Evolutionary conservation across 345 rosid genomes (phyloP), one percentile per base, ranked within the genome.

Genomic region (Camelina hispida): DNA sequence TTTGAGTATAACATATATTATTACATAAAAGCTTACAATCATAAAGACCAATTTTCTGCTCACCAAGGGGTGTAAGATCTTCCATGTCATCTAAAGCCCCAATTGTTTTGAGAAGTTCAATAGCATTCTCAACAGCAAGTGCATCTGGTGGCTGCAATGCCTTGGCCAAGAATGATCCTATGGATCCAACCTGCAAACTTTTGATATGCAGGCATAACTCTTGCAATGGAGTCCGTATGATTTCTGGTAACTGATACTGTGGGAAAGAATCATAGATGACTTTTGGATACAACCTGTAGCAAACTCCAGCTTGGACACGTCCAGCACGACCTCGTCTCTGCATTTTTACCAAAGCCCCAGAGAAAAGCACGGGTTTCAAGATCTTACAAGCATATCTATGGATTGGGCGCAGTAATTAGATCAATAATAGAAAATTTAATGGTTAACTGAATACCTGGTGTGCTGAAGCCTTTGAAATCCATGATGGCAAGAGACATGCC

Each of bases 261-360:
- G 72, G 87, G 91, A 91, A 87, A 48, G 92, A 93, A 34, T 94
- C 91, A 69, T 86, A 84, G 25, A 91, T 83, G 16, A 91, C 66
- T 85, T 85, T 90, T 67, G 98, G 98, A 83, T 94, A 94, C 81
- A 94, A 68, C 81, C 85, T 92, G 78, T 87, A 94, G 69, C 98
- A 94, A 77, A 94, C 92, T 77, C 98, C 98, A 64, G 96, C 89
- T 79, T 90, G 96, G 62, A 94, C 93, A 75, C 97, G 98, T 50
- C 98, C 98, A 71, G 98, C 97, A 81, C 98, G 97, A 50, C 98
- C 98, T 65, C 97, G 85, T 78, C 98, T 86, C 98, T 94, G 63
- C 50, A 78, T 57, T 66, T 55, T 46, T 55, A 68, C 32, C 66
- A 73, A 32, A 64, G 60, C 34, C 28, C 56, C 63, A 77, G 77